Evolutionary conservation across 257 asterid genomes (phyloP).

Genomic region (Fraxinus pennsylvanica): DNA sequence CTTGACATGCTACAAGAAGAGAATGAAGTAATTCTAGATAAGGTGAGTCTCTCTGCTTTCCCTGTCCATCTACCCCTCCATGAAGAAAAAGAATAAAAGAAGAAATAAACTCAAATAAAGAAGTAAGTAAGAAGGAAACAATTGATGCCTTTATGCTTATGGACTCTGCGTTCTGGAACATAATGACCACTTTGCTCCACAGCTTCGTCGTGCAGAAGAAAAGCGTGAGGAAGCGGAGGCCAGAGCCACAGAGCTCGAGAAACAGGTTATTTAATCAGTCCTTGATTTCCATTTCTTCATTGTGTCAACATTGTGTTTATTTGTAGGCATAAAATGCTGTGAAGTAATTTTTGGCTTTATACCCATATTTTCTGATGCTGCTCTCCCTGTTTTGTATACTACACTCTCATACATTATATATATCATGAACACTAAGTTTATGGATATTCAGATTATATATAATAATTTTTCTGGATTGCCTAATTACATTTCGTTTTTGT

Average conservation of each 20-base stretch:
- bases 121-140: background rate
- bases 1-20: slow-evolving; percentile 97
- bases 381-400: slow-evolving; percentile 7
- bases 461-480: background rate
- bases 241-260: slow-evolving; percentile 88
- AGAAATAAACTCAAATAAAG: background rate
- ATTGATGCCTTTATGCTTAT: slow-evolving; percentile 8
- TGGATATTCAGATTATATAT: background rate
- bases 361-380: slow-evolving; percentile 20
- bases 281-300: slow-evolving; percentile 9
- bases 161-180: slow-evolving; percentile 14
- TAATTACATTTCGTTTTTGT: too few relatives aligned
- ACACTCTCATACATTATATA: background rate
- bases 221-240: slow-evolving; percentile 93
- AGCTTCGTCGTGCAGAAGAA: slow-evolving; percentile 90
- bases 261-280: slow-evolving; percentile 60
- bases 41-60: slow-evolving; percentile 54
- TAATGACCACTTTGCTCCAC: slow-evolving; percentile 47
- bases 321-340: background rate
- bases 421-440: slow-evolving; percentile 2
- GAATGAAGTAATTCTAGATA: slow-evolving; percentile 73
- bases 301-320: slow-evolving; percentile 17
- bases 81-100: background rate
- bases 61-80: slow-evolving; percentile 6
- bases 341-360: background rate